These are phyloP conservation scores for Polytolypa hystricis DNA, from an alignment of 2,329 filamentous ascomycete species.

Conservation along the genomic window DNA sequence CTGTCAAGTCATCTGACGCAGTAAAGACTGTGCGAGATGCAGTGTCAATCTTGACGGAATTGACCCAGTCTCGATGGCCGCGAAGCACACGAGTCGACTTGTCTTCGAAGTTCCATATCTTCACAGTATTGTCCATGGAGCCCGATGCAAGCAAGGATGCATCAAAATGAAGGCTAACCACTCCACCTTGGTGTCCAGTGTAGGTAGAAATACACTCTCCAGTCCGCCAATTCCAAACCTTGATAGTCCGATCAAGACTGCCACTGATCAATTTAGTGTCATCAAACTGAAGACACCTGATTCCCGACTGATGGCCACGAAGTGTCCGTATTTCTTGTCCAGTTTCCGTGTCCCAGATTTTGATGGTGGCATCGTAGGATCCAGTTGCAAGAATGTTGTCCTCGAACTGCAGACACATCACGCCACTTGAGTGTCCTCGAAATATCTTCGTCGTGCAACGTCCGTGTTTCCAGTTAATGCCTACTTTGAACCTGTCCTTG, in stretches of 20 bases:
- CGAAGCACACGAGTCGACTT: conserved; percentile 69
- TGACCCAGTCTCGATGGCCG: conserved; percentile 91
- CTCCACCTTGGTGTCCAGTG: conserved; percentile 65
- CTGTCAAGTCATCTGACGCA: conserved; percentile 83
- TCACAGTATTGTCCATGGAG: conserved; percentile 79
- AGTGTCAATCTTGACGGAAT: conserved; percentile 80
- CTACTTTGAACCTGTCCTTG: conserved; percentile 87
- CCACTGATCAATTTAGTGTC: conserved; percentile 84
- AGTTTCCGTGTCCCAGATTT: conserved; percentile 90
- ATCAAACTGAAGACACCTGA: conserved; percentile 86
- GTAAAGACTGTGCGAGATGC: conserved; percentile 78
- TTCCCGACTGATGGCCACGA: conserved; percentile 67
- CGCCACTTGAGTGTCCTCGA: conserved; percentile 76
- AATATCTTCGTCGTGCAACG: conserved; percentile 76
- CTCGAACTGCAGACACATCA: conserved; percentile 70
- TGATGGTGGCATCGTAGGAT: conserved; percentile 89
- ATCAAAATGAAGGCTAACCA: conserved; percentile 82
- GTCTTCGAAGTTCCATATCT: conserved; percentile 84
- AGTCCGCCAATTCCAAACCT: conserved; percentile 94
- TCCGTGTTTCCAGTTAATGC: conserved; percentile 95
- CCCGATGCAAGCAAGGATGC: conserved; percentile 75
- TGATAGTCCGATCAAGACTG: conserved; percentile 75
- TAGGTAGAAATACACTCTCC: conserved; percentile 77
- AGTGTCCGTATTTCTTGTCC: conserved; percentile 79
- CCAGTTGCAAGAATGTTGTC: conserved; percentile 87